Evolutionary conservation across 495 filamentous ascomycete species (phyloP).

Genomic region (Achaetomiella virescens): DNA sequence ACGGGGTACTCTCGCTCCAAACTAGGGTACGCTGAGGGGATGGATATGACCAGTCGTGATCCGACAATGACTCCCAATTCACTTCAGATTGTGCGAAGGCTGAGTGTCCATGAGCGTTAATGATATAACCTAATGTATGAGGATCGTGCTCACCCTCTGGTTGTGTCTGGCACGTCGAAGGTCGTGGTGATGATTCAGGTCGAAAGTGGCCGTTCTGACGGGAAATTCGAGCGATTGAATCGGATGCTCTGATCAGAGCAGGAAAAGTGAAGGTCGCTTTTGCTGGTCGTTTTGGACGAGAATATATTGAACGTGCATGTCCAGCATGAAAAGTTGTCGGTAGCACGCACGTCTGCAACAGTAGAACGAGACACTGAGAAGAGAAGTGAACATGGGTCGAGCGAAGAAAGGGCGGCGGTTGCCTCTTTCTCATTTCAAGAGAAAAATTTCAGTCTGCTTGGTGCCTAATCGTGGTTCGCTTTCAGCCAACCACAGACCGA

Average conservation of each 20-base stretch:
- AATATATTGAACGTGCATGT: no score
- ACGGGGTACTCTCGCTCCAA: not conserved
- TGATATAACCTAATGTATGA: not conserved
- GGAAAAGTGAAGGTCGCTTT: no score
- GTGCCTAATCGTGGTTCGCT: not conserved
- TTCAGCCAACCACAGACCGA: not conserved
- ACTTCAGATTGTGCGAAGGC: not conserved
- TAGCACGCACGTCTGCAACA: not conserved
- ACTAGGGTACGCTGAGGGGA: no score
- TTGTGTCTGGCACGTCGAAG: no score
- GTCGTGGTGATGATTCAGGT: no score
- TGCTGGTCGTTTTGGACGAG: no score
- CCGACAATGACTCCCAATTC: not conserved
- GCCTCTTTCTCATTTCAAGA: conserved; percentile 2
- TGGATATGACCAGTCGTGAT: not conserved
- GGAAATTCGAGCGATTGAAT: no score
- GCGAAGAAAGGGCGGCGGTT: not conserved
- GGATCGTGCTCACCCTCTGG: not conserved
- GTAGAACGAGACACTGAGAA: not conserved
- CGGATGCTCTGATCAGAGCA: no score
- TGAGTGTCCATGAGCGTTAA: not conserved
- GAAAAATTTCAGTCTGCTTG: not conserved
- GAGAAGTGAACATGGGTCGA: not conserved
- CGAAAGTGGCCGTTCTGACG: no score
- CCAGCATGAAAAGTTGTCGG: no score